A percentile compares a stretch with the other conserved stretches of the same genome.
These are phyloP conservation scores for Sextonia rubra DNA, from an alignment of 164 flowering plant species.

Conservation along the genomic window DNA sequence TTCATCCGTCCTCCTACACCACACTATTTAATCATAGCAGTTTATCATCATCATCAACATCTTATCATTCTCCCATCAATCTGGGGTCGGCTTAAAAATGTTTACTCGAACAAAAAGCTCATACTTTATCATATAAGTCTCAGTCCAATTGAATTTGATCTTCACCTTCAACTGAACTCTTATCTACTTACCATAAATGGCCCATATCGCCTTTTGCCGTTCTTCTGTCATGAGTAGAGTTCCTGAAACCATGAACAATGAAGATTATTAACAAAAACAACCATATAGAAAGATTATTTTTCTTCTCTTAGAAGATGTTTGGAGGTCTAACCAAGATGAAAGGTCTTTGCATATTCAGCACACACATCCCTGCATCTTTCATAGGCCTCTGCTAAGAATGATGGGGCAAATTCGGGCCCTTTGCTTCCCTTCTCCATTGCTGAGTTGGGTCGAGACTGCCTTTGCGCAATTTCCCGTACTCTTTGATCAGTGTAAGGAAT, in stretches of 20 bases:
- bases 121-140: background rate
- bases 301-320: background rate
- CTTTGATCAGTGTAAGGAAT: constrained; percentile 34
- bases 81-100: too few relatives aligned
- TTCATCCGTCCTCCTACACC: constrained; percentile 87
- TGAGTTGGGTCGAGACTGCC: constrained; percentile 30
- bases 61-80: background rate
- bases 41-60: background rate
- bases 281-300: background rate
- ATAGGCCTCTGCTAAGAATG: constrained; percentile 57
- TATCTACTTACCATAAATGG: constrained; percentile 55
- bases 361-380: constrained; percentile 54
- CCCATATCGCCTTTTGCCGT: constrained; percentile 72
- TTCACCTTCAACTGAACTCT: background rate
- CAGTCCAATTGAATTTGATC: background rate
- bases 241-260: constrained; percentile 33
- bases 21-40: constrained; percentile 32
- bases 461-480: constrained; percentile 39
- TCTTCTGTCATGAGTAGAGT: constrained; percentile 72
- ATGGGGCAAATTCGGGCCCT: constrained; percentile 28
- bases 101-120: too few relatives aligned
- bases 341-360: constrained; percentile 76
- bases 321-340: constrained; percentile 47
- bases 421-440: constrained; percentile 2
- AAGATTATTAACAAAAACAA: background rate